Evolutionary conservation across 768 basidiomycete genomes (phyloP).

Genomic region (Leccinum barrowsii): DNA sequence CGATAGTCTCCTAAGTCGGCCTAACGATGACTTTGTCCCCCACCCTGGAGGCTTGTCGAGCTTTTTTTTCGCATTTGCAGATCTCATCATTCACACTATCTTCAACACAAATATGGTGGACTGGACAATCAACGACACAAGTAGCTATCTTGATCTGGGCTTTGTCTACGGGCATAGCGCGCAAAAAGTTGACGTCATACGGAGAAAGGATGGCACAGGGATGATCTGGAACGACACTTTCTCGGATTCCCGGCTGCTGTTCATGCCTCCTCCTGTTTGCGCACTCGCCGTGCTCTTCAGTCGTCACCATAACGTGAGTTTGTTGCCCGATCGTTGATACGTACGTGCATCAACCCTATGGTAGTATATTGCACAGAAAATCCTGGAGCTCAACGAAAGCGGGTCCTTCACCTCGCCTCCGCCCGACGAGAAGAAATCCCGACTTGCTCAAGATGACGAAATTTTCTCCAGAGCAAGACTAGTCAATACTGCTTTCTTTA

Average conservation of each 20-base stretch:
- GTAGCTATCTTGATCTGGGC: constrained; percentile 75
- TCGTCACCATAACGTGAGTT: constrained; percentile 70
- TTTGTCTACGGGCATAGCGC: constrained; percentile 67
- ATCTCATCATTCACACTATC: constrained; percentile 69
- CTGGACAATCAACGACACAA: constrained; percentile 55
- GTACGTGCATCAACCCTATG: constrained; percentile 3
- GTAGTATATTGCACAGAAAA: constrained; percentile 67
- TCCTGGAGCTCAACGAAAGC: constrained; percentile 66
- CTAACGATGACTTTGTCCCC: constrained; percentile 35
- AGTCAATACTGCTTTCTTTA: constrained; percentile 70
- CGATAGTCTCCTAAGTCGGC: constrained; percentile 56
- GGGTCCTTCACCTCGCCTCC: constrained; percentile 38
- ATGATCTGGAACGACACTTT: constrained; percentile 64
- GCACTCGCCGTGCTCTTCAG: constrained; percentile 66
- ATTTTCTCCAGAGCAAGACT: constrained; percentile 71
- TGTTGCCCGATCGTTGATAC: not conserved
- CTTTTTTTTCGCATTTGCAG: constrained; percentile 76
- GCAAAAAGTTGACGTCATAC: constrained; percentile 44
- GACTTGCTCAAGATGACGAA: constrained; percentile 63
- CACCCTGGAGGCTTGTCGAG: constrained; percentile 71
- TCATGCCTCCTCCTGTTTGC: constrained; percentile 70
- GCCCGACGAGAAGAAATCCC: constrained; percentile 14
- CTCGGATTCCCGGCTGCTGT: constrained; percentile 58
- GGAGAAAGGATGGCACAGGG: constrained; percentile 65
- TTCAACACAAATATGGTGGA: constrained; percentile 57